Evolutionary conservation across 2,329 filamentous ascomycete species (phyloP).

Genomic region (Penicillium psychrosexuale): DNA sequence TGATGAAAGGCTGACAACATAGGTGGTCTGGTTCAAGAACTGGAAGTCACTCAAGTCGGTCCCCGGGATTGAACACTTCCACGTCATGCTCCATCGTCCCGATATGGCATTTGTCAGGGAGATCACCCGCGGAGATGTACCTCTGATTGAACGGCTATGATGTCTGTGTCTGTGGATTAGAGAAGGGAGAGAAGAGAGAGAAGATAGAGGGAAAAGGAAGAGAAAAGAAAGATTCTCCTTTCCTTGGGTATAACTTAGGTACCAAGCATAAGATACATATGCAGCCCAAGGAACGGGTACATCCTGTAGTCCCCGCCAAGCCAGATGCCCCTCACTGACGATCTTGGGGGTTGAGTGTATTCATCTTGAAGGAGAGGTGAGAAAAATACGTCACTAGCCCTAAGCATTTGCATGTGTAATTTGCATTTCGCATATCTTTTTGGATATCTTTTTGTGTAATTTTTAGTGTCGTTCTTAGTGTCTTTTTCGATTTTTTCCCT

Average conservation of each 20-base stretch:
- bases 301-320: conserved; percentile 13
- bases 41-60: conserved; percentile 83
- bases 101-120: conserved; percentile 65
- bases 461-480: neutral
- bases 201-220: neutral
- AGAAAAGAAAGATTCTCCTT: neutral
- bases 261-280: neutral
- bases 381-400: conserved; percentile 15
- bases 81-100: conserved; percentile 83
- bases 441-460: neutral
- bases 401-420: conserved; percentile 6
- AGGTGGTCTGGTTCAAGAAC: conserved; percentile 88
- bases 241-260: too few relatives aligned
- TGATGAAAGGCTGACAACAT: conserved; percentile 12
- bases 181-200: neutral
- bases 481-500: neutral
- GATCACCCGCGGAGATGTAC: conserved; percentile 71
- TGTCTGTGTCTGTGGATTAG: neutral
- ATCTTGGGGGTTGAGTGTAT: neutral
- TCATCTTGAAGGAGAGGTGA: too few relatives aligned
- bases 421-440: neutral
- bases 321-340: conserved; percentile 19
- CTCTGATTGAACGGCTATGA: conserved; percentile 54
- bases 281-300: neutral
- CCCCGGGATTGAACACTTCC: conserved; percentile 86